These are phyloP conservation scores for Pyrus pyrifolia DNA, from an alignment of 306 rosid genomes.

Conservation along the genomic window DNA sequence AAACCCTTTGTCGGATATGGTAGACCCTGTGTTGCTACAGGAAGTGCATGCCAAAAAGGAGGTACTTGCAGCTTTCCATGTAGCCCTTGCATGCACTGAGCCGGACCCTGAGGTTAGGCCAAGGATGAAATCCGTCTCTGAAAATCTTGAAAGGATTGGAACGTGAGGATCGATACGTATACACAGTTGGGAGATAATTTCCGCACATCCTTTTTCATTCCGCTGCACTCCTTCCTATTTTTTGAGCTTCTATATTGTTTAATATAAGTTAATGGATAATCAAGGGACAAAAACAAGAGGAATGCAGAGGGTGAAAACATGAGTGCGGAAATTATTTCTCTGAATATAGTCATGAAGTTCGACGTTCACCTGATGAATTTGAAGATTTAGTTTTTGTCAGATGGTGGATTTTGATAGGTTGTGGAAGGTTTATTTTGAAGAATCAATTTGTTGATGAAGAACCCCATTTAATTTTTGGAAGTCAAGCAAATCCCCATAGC, in stretches of 20 bases:
- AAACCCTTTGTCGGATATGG: conserved; percentile 82
- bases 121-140: conserved; percentile 84
- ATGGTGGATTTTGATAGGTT: conserved; percentile 18
- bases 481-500: conserved; percentile 27
- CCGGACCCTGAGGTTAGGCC: conserved; percentile 84
- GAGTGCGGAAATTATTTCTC: neutral
- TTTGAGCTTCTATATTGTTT: neutral
- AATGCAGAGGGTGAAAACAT: neutral
- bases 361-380: neutral
- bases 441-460: neutral
- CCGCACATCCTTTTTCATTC: neutral
- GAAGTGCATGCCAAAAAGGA: conserved; percentile 93
- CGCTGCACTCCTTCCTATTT: neutral
- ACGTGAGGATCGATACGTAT: neutral
- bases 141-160: conserved; percentile 75
- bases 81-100: conserved; percentile 82
- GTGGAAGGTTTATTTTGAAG: conserved; percentile 24
- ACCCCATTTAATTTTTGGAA: conserved; percentile 7
- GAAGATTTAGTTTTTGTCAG: neutral
- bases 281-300: no score
- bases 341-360: neutral
- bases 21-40: conserved; percentile 72
- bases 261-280: no score
- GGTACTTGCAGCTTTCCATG: conserved; percentile 78
- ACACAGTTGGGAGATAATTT: neutral